Percentiles rank a stretch among this genome's conserved stretches.
Conservation (phyloP, 2,329 filamentous ascomycete species). For the Amauroascus verrucosus region DNA sequence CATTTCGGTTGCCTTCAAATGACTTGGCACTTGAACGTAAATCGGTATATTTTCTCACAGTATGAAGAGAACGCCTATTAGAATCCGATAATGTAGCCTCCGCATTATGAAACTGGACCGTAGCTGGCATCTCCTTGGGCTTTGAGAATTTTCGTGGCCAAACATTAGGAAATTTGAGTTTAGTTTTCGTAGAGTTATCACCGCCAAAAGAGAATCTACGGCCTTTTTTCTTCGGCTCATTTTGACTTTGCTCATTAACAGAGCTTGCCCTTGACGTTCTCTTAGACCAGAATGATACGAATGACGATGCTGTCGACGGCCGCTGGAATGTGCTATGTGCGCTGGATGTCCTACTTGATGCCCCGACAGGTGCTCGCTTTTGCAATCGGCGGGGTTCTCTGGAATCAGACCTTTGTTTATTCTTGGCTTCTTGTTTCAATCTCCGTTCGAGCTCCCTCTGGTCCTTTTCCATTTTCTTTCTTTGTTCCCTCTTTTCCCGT, state of each 20-base stretch:
- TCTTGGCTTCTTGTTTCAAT: conserved; percentile 12
- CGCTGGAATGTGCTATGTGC: conserved; percentile 12
- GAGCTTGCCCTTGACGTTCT: conserved; percentile 15
- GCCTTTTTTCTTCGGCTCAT: conserved; percentile 5
- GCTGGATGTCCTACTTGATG: conserved; percentile 17
- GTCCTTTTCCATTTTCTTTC: conserved; percentile 15
- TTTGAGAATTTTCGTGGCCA: conserved; percentile 9
- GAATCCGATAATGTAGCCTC: neutral
- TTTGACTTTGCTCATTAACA: conserved; percentile 10
- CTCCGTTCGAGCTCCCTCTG: conserved; percentile 16
- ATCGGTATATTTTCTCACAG: conserved; percentile 15
- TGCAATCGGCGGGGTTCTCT: conserved; percentile 15
- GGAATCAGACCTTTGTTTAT: neutral
- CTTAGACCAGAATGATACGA: conserved; percentile 15
- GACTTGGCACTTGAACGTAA: conserved; percentile 14
- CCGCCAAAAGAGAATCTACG: conserved; percentile 9
- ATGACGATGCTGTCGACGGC: conserved; percentile 14
- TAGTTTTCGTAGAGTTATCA: conserved; percentile 1
- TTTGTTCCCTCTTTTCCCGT: conserved; percentile 15
- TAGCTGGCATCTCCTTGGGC: neutral
- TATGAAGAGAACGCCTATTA: conserved; percentile 14
- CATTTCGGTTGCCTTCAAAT: neutral
- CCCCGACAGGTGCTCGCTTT: conserved; percentile 13
- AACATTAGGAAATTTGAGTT: conserved; percentile 9
- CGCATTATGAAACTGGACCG: neutral